phyloP scores from a whole-genome alignment of 805 yeast species.

The Starmerella apicola region DNA sequence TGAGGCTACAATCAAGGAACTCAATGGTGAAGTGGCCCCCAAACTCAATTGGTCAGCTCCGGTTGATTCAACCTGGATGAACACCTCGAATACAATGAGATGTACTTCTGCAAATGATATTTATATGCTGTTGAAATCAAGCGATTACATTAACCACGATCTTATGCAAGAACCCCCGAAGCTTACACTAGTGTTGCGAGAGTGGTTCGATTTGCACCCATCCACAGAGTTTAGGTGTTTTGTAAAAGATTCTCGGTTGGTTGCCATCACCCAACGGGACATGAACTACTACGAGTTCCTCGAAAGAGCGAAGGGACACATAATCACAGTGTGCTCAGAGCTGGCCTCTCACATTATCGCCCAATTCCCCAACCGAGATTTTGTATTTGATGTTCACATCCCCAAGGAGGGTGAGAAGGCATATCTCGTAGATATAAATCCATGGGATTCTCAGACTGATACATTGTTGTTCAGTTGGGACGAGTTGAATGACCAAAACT shows the following conservation, averaged over 20 bases:
- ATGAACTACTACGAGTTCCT: slow-evolving; percentile 69
- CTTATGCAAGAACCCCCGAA: slow-evolving; percentile 42
- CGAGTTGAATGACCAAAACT: slow-evolving; percentile 39
- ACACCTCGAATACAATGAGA: slow-evolving; percentile 60
- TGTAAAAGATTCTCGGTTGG: slow-evolving; percentile 46
- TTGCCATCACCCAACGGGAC: slow-evolving; percentile 79
- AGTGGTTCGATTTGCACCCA: slow-evolving; percentile 78
- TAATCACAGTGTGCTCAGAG: slow-evolving; percentile 37
- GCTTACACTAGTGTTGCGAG: slow-evolving; percentile 46
- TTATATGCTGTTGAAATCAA: slow-evolving; percentile 68
- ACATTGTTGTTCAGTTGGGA: slow-evolving; percentile 73
- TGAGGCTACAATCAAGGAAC: slow-evolving; percentile 33
- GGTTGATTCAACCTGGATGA: slow-evolving; percentile 85
- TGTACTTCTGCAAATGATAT: slow-evolving; percentile 64
- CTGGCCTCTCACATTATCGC: slow-evolving; percentile 35
- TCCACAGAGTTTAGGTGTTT: slow-evolving; percentile 86
- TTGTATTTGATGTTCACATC: slow-evolving; percentile 70
- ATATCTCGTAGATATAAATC: slow-evolving; percentile 73
- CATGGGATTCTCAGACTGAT: slow-evolving; percentile 69
- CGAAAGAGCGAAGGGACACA: slow-evolving; percentile 35
- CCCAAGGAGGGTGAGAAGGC: slow-evolving; percentile 60
- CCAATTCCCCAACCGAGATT: slow-evolving; percentile 42
- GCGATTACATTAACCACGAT: slow-evolving; percentile 81
- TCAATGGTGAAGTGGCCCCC: slow-evolving; percentile 58
- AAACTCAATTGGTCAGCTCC: slow-evolving; percentile 97